phyloP scores from a whole-genome alignment of 2,329 filamentous ascomycete genomes.

The Parascedosporium putredinis region DNA sequence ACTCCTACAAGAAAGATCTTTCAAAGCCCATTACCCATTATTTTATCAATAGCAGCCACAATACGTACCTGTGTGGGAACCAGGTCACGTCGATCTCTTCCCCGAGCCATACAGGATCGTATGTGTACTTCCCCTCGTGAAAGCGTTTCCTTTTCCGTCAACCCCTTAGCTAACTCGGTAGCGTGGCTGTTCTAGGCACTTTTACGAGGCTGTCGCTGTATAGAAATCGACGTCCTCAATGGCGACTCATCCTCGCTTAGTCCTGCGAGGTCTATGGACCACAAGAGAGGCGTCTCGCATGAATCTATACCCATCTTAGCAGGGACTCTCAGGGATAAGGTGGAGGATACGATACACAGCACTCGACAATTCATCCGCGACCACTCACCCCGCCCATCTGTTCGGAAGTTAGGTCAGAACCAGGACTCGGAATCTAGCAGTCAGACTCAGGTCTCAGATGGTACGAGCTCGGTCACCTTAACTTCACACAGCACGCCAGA shows the following conservation, averaged over 20 bases:
- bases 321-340: constrained; percentile 27
- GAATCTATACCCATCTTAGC: constrained; percentile 35
- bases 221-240: constrained; percentile 94
- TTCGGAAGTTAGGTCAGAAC: constrained; percentile 1
- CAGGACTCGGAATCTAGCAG: not conserved
- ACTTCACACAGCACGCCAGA: constrained; percentile 10
- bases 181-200: not conserved
- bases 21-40: constrained; percentile 72
- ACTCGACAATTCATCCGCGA: constrained; percentile 19
- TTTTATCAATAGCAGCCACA: constrained; percentile 91
- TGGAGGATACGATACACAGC: constrained; percentile 21
- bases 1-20: constrained; percentile 40
- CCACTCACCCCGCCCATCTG: constrained; percentile 11
- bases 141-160: not conserved
- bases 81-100: constrained; percentile 72
- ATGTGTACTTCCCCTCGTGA: constrained; percentile 20
- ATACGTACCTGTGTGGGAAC: constrained; percentile 83
- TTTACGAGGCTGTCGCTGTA: constrained; percentile 68
- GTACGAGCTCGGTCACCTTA: constrained; percentile 10
- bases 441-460: not conserved
- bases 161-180: not conserved
- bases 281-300: constrained; percentile 36
- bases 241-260: constrained; percentile 38
- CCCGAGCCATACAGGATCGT: constrained; percentile 70
- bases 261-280: constrained; percentile 19